Percentiles rank a stretch among this genome's conserved stretches.
Conservation (phyloP, 495 filamentous ascomycete genomes). For the Terfezia boudieri region DNA sequence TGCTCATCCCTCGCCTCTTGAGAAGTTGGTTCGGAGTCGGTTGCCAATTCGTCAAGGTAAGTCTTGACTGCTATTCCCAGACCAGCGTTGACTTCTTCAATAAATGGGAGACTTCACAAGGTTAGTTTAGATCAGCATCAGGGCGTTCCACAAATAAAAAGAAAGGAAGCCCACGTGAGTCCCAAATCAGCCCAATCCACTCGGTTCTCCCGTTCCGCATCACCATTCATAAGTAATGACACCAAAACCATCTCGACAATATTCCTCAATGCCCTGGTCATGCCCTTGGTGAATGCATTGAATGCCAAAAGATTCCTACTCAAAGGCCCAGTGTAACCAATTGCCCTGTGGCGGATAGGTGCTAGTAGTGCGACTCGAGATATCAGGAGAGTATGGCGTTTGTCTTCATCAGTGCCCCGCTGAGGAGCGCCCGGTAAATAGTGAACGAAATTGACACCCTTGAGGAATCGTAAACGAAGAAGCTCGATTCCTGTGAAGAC, state of each 20-base stretch:
- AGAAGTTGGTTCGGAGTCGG: slow-evolving; percentile 35
- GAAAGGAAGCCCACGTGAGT: slow-evolving; percentile 34
- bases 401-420: slow-evolving; percentile 38
- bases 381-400: slow-evolving; percentile 50
- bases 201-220: slow-evolving; percentile 41
- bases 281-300: slow-evolving; percentile 56
- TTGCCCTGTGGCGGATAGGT: slow-evolving; percentile 55
- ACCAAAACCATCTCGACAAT: slow-evolving; percentile 57
- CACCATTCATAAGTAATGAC: slow-evolving; percentile 58
- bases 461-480: slow-evolving; percentile 52
- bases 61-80: slow-evolving; percentile 81
- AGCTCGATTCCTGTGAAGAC: slow-evolving; percentile 63
- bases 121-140: slow-evolving; percentile 18
- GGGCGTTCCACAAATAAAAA: neutral
- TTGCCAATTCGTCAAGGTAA: slow-evolving; percentile 65
- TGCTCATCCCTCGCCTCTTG: slow-evolving; percentile 38
- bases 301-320: slow-evolving; percentile 76
- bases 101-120: slow-evolving; percentile 52
- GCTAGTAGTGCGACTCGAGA: slow-evolving; percentile 66
- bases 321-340: slow-evolving; percentile 85
- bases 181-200: slow-evolving; percentile 48
- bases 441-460: slow-evolving; percentile 32
- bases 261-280: slow-evolving; percentile 57
- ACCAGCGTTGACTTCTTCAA: slow-evolving; percentile 58
- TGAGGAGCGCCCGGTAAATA: slow-evolving; percentile 36